Evolutionary conservation across 768 basidiomycete species (phyloP), one percentile per base, ranked within the genome.

Genomic region (Suillus bovinus): DNA sequence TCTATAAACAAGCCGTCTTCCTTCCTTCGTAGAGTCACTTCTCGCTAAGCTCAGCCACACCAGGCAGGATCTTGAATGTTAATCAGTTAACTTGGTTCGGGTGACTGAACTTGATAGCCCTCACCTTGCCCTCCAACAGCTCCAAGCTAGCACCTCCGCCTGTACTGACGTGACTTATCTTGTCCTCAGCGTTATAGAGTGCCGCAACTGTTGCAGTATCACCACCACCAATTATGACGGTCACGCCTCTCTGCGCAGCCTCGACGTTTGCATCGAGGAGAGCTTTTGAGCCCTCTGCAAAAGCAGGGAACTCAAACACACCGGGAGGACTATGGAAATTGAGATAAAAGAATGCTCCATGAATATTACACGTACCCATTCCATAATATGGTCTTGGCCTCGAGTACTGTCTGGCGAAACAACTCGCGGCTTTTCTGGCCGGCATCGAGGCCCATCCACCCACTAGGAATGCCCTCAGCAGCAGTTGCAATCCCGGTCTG

Each of bases 351-450:
- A 41, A 29, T 55, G 16, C 10, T 44, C 8, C 22, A 24, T 52
- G 33, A 44, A 46, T 8, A 31, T 61, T 52, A 14, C 36, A 76
- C 83, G 72, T 66, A 90, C 92, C 92, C 92, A 68, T 95, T 95
- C 96, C 96, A 99, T 59, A 99, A 86, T 71, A 99, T 94, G 42
- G 96, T 99, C 84, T 93, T 97, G 58, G 94, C 82, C 70, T 91
- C 86, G 59, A 91, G 74, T 59, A 99, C 96, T 11, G 94, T 86
- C 63, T 86, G 68, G 46, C 82, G 83, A 82, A 89, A 99, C 60
- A 92, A 79, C 70, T 93, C 84, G 36, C 85, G 86, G 66, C 90
- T 94, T 80, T 95, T 84, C 17, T 85, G 86, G 61, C 96, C 96
- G 53, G 84, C 90, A 77, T 99, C 96, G 52, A 99, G 89, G 70